Evolutionary conservation across 2,329 filamentous ascomycete species (phyloP), one percentile per base, ranked within the genome.

Genomic region (Neopestalotiopsis sp.): DNA sequence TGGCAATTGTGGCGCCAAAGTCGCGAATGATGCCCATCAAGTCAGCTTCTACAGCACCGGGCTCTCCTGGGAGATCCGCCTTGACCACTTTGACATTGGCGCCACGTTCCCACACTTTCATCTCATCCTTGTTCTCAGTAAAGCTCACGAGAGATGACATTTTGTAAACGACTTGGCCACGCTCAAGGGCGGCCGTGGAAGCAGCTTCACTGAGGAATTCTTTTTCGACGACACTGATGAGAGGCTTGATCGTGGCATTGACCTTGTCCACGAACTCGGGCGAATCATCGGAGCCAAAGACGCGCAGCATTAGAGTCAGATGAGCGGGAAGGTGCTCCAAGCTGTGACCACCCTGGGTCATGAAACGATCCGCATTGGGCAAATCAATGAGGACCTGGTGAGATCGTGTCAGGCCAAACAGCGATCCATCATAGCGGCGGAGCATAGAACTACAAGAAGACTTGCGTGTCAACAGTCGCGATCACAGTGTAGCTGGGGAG

Each of bases 341-440:
- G 28, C 40, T 65, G 45, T 67, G 68, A 28, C 49, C 40, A 17
- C 59, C 42, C 49, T 71, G 67, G 2, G 70, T 61, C 53, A 71
- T 62, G 40, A 71, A 64, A n/a, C 64, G 59, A 28, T 72, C 71
- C 7, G 67, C 61, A 34, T 68, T 69, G 13, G 69, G 61, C 40
- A 69, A 74, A 42, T 76, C 73, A 56, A 75, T 71, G 45, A 75
- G 69, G 30, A 75, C 71, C 58, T 76, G 74, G 40, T 76, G 70
- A n/a, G 72, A 68, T 12, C 72, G 70, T 72, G 78, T 79, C 20
- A 77, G 69, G 34, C 71, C 71, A 34, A 62, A 72, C 20, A 70
- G n/a, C 4, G 67, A 68, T 32, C 67, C 67, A 56, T 53, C 53
- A 49, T 68, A 68, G 3, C 67, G 67, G 4, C 67, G 45, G 13